phyloP scores from a whole-genome alignment of 1,284 basidiomycete genomes.

The Leccinum angustisporum region DNA sequence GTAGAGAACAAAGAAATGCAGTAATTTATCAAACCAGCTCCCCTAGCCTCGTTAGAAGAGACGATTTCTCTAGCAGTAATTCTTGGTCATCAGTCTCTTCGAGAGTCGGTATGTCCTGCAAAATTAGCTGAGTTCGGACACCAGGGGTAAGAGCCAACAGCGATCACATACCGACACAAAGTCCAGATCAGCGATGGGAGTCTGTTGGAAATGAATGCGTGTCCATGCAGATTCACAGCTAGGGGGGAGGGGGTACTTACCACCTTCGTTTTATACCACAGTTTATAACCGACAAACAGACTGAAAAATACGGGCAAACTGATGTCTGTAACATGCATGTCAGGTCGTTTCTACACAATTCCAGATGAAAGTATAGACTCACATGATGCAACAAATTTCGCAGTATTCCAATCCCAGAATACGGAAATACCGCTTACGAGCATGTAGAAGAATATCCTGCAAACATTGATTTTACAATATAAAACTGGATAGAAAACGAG shows the following conservation, averaged over 20 bases:
- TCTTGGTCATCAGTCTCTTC: constrained; percentile 24
- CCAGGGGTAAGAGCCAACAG: background rate
- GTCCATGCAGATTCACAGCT: background rate
- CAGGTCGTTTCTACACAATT: background rate
- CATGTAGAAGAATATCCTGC: constrained; percentile 40
- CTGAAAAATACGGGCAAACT: constrained; percentile 25
- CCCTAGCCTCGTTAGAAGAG: constrained; percentile 4
- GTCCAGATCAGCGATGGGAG: constrained; percentile 16
- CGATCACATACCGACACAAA: constrained; percentile 15
- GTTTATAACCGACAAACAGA: constrained; percentile 41
- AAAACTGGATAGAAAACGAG: background rate
- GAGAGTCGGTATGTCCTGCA: constrained; percentile 24
- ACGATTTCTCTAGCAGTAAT: constrained; percentile 12
- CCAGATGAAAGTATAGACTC: constrained; percentile 24
- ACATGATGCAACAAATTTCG: constrained; percentile 42
- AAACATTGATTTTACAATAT: constrained; percentile 14
- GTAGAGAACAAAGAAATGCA: background rate
- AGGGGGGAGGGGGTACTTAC: constrained; percentile 16
- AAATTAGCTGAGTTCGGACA: background rate
- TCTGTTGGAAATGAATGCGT: background rate
- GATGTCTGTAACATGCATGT: constrained; percentile 18
- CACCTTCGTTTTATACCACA: constrained; percentile 51
- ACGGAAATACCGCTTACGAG: constrained; percentile 42
- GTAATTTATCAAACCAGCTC: constrained; percentile 15
- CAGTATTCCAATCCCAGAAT: constrained; percentile 45